These are phyloP conservation scores for Gentiana dahurica DNA, from an alignment of 257 asterid genomes.

Conservation along the genomic window DNA sequence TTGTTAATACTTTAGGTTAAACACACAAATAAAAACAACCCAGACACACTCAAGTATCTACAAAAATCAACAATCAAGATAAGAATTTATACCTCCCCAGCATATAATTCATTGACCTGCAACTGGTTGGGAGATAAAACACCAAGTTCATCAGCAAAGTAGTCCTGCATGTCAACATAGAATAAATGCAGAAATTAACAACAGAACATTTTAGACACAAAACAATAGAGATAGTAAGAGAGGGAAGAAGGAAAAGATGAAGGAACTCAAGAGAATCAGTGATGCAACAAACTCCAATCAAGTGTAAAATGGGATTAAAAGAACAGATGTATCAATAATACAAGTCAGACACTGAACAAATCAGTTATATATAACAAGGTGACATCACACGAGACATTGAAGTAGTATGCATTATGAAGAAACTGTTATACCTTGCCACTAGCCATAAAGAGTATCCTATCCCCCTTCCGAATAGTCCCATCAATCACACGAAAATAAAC, in stretches of 20 bases:
- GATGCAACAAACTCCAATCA: too few species aligned
- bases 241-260: neutral
- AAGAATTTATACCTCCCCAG: conserved; percentile 78
- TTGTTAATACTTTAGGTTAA: neutral
- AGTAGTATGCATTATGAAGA: conserved; percentile 5
- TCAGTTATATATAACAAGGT: too few species aligned
- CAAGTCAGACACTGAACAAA: too few species aligned
- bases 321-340: too few species aligned
- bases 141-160: conserved; percentile 93
- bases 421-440: conserved; percentile 66
- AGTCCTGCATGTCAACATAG: conserved; percentile 56
- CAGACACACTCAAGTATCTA: neutral
- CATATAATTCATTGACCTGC: conserved; percentile 69
- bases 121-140: conserved; percentile 89
- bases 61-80: conserved; percentile 4
- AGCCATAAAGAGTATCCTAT: conserved; percentile 86
- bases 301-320: too few species aligned
- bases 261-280: neutral
- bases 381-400: too few species aligned
- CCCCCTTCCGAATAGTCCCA: conserved; percentile 82
- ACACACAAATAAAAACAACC: too few species aligned
- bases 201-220: neutral
- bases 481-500: conserved; percentile 92
- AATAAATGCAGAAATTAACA: conserved; percentile 16
- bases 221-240: neutral